Base-by-base conservation (phyloP, 495 filamentous ascomycete species). In the Pseudoneurospora amorphoporcata region DNA sequence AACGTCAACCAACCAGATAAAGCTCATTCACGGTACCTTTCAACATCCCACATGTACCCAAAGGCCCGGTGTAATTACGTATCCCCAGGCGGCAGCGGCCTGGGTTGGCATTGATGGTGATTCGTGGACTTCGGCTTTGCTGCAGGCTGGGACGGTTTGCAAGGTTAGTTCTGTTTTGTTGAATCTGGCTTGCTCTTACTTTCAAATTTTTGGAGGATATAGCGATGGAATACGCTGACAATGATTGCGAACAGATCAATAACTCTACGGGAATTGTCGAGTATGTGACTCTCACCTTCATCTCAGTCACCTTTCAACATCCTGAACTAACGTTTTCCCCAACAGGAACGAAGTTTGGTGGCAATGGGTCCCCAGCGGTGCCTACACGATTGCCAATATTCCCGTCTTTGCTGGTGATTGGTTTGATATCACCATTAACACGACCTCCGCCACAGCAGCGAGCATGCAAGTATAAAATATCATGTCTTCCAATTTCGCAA, bases 51-150 rank as follows among this genome's bases (percentile, higher is more conserved):
- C 68, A 1, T 79, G 78, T 69, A 76, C 69, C 32, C 45, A 68
- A 19, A 39, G 79, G 39, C 69, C 61, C 35, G 79, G 77, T 8
- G 61, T 73, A 1, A 72, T 69, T 0, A 47, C 19, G 8, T 81
- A 73, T 37, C 79, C 79, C 16, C 79, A 81, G 43, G 77, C 75
- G 2, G 77, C 73, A 8, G 79, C 78, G 12, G 71, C 71, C 19
- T 81, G 79, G 79, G 68, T 71, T 8, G 79, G 79, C 8, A 81
- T 81, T 68, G 79, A 81, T 42, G 79, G 79, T 1, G 73, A 80
- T 41, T 71, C 65, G 3, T 73, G 45, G 68, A 75, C 72, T 4
- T 47, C 69, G 5, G 73, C 76, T 1, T 42, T 81, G 45, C 32
- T 81, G 19, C 79, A 81, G 73, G 43, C 78, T 7, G 79, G 79